Percentiles rank a stretch among this genome's conserved stretches.
These are phyloP conservation scores for Solanum chmielewskii DNA, from an alignment of 257 asterid genomes.

Conservation along the genomic window DNA sequence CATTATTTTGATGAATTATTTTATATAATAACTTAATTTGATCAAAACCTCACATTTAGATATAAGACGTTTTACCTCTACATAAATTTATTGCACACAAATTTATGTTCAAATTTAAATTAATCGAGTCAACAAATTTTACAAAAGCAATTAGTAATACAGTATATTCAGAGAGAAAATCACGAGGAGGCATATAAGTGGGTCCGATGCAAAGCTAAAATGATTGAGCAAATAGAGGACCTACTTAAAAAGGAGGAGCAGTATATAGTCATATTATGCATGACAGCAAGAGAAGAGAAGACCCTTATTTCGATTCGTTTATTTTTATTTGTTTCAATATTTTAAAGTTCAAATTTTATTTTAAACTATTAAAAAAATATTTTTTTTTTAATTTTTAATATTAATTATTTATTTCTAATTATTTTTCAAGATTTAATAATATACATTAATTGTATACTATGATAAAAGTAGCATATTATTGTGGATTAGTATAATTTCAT, in stretches of 20 bases:
- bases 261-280: not conserved
- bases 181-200: not conserved
- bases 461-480: too few relatives aligned
- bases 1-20: too few relatives aligned
- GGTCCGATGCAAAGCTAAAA: not conserved
- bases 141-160: accelerated
- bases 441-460: too few relatives aligned
- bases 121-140: not conserved
- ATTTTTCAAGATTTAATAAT: not conserved
- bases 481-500: too few relatives aligned
- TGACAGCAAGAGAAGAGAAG: not conserved
- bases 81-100: accelerated
- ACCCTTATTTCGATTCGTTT: not conserved
- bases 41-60: not conserved
- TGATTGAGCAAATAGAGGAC: not conserved
- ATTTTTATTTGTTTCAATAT: not conserved
- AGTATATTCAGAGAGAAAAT: not conserved
- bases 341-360: accelerated
- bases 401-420: too few relatives aligned
- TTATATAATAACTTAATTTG: too few relatives aligned
- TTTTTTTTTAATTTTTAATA: too few relatives aligned
- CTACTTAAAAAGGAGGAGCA: not conserved
- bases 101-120: not conserved
- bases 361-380: too few relatives aligned
- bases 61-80: not conserved